Evolutionary conservation across 106 monocot species (phyloP).

Genomic region (Posidonia australis): DNA sequence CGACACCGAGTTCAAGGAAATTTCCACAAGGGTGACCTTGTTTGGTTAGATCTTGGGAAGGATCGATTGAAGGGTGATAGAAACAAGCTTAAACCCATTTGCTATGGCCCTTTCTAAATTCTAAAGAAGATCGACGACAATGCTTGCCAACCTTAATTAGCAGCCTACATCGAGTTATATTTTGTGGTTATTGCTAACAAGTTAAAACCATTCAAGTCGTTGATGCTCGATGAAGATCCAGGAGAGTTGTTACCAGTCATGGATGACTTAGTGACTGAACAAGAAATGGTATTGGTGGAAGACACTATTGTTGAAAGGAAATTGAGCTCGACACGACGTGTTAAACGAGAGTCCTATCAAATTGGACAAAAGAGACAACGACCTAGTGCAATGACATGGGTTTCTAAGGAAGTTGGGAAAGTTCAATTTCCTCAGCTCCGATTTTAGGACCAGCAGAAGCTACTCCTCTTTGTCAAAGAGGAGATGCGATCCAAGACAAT

Average conservation of each 20-base stretch:
- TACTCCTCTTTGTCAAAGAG: background rate
- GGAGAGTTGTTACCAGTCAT: background rate
- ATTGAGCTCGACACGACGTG: background rate
- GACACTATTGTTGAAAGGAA: background rate
- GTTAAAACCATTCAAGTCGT: background rate
- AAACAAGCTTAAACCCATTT: background rate
- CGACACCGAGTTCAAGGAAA: background rate
- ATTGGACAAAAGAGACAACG: background rate
- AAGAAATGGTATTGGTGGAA: background rate
- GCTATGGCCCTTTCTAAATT: conserved; percentile 2
- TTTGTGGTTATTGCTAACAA: background rate
- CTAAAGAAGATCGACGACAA: background rate
- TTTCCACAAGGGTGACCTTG: background rate
- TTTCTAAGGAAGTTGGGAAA: background rate
- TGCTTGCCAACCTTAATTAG: background rate
- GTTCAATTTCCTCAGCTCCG: background rate
- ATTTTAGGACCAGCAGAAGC: background rate
- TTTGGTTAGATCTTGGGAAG: conserved; percentile 1
- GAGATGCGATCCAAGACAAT: background rate
- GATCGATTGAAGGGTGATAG: background rate
- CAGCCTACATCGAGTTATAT: background rate
- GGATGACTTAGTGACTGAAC: background rate
- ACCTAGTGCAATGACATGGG: background rate
- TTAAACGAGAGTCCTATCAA: background rate
- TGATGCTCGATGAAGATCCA: background rate